Conservation (phyloP, 306 rosid species). For the cucumber (Cucumis sativus) region DNA sequence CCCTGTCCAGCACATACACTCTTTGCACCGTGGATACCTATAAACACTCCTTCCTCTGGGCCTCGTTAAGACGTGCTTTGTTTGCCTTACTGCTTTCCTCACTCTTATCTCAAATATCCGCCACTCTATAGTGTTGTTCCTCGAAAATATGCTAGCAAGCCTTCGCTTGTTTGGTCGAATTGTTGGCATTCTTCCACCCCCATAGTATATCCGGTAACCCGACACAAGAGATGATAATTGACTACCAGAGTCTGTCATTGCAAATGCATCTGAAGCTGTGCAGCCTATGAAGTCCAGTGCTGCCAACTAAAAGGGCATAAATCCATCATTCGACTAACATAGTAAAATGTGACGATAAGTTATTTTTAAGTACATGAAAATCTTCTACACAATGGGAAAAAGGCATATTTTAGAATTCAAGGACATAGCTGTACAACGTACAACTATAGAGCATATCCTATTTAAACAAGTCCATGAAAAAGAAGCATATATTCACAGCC, state of each 20-base stretch:
- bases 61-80: constrained; percentile 76
- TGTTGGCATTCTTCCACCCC: constrained; percentile 85
- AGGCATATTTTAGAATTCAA: neutral
- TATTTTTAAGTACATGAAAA: neutral
- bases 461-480: too few relatives aligned
- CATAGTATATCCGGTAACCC: constrained; percentile 79
- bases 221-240: constrained; percentile 88
- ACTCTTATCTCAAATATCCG: constrained; percentile 88
- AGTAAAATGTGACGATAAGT: neutral
- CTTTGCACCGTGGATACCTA: constrained; percentile 86
- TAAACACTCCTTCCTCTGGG: constrained; percentile 89
- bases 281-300: constrained; percentile 95
- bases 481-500: too few relatives aligned
- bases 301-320: constrained; percentile 46
- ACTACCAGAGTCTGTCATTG: constrained; percentile 98
- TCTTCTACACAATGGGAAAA: neutral
- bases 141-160: constrained; percentile 61
- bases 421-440: too few relatives aligned
- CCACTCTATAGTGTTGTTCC: constrained; percentile 80
- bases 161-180: constrained; percentile 95
- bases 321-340: neutral
- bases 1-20: constrained; percentile 75
- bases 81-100: constrained; percentile 92
- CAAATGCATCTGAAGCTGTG: constrained; percentile 88
- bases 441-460: too few relatives aligned